Percentiles rank a stretch among this genome's conserved stretches.
phyloP scores from a whole-genome alignment of 495 filamentous ascomycete species.

The Pseudomonodictys pantanalensis region DNA sequence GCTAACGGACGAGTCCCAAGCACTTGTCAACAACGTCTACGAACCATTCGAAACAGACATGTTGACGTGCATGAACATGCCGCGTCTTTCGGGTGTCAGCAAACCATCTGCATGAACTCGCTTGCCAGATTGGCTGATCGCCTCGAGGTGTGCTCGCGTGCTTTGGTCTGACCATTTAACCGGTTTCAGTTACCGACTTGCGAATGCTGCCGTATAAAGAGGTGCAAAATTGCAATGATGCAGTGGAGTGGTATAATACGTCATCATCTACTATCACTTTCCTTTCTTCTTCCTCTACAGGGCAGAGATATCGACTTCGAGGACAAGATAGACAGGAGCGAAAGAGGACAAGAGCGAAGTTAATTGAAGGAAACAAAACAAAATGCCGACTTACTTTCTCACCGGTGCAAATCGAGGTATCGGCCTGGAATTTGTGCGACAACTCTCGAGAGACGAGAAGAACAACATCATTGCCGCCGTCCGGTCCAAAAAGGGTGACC shows the following conservation, averaged over 20 bases:
- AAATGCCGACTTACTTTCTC: conserved; percentile 54
- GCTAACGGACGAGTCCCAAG: too few species aligned
- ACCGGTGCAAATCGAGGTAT: conserved; percentile 57
- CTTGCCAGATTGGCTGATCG: too few species aligned
- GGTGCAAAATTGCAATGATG: neutral
- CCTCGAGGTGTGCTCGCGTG: too few species aligned
- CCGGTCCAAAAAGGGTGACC: conserved; percentile 41
- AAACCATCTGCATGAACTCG: too few species aligned
- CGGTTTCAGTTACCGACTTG: conserved; percentile 3
- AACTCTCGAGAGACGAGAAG: conserved; percentile 44
- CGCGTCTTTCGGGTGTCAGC: too few species aligned
- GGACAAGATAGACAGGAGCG: neutral
- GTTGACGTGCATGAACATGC: too few species aligned
- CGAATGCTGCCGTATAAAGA: neutral
- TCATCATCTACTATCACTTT: neutral
- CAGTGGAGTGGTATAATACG: neutral
- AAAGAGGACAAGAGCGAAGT: neutral
- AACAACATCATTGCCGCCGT: conserved; percentile 54
- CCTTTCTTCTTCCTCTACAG: neutral
- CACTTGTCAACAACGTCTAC: too few species aligned
- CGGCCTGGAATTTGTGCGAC: conserved; percentile 54
- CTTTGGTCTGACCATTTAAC: too few species aligned
- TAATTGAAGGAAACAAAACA: conserved; percentile 14
- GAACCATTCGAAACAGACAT: too few species aligned
- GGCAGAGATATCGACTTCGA: neutral